phyloP scores from a whole-genome alignment of 31 red algal species.

The Odonthalia washingtoniensis region DNA sequence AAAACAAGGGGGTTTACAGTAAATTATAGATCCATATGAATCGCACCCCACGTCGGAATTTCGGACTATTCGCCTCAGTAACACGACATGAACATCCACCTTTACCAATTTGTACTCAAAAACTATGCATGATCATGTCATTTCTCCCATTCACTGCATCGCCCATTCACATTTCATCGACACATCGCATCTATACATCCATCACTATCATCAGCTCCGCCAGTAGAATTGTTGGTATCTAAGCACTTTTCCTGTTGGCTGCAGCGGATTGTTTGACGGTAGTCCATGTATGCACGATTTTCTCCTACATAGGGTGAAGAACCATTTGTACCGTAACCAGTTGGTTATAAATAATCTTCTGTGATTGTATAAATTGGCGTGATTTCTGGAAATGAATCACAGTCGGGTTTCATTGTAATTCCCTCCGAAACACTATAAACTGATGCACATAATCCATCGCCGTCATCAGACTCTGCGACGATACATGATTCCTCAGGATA shows the following conservation, averaged over 20 bases:
- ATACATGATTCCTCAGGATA: not conserved
- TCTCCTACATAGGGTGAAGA: too few species aligned
- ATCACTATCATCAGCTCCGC: too few species aligned
- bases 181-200: too few species aligned
- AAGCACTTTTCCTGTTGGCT: too few species aligned
- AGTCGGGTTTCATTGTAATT: not conserved
- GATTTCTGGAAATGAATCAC: not conserved
- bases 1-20: too few species aligned
- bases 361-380: not conserved
- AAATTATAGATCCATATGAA: too few species aligned
- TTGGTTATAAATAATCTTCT: too few species aligned
- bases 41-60: not conserved
- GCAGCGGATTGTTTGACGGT: too few species aligned
- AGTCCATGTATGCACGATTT: too few species aligned
- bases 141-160: not conserved
- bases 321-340: too few species aligned
- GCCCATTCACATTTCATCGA: not conserved
- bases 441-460: slow-evolving; percentile 5
- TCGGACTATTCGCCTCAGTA: not conserved
- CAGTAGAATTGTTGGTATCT: too few species aligned
- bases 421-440: not conserved
- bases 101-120: not conserved
- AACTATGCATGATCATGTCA: not conserved
- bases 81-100: not conserved
- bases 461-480: not conserved